These are phyloP conservation scores for Yamadazyma paraphyllophila DNA, from an alignment of 805 yeast genomes.

Conservation along the genomic window DNA sequence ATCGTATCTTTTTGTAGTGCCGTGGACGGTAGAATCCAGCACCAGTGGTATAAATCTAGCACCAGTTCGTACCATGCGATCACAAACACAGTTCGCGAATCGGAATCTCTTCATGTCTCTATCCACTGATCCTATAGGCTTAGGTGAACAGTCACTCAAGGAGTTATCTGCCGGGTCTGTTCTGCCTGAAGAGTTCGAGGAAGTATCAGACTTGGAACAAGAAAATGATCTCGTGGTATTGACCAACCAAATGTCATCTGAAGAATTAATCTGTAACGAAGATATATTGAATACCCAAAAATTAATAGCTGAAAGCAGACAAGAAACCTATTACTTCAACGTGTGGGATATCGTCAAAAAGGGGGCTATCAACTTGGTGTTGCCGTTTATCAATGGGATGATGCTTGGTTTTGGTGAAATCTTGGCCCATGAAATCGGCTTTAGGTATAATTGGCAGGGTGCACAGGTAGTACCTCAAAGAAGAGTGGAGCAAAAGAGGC, in stretches of 20 bases:
- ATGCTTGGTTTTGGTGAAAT: conserved; percentile 97
- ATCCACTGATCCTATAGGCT: background rate
- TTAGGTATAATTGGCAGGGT: conserved; percentile 71
- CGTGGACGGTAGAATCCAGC: too few species aligned
- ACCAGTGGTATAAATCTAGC: too few species aligned
- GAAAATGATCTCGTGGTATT: conserved; percentile 22
- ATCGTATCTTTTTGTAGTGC: too few species aligned
- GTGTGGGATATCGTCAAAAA: conserved; percentile 43
- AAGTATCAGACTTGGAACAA: conserved; percentile 15
- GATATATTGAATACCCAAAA: conserved; percentile 29
- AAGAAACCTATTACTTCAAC: conserved; percentile 16
- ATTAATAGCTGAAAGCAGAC: conserved; percentile 13
- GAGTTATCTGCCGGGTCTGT: background rate
- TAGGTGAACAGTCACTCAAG: conserved; percentile 3
- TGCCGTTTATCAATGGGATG: conserved; percentile 90
- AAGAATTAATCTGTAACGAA: conserved; percentile 26
- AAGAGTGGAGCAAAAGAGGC: conserved; percentile 24
- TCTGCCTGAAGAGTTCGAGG: conserved; percentile 4
- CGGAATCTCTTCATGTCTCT: background rate
- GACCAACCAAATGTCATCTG: conserved; percentile 28
- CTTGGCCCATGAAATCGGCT: conserved; percentile 88
- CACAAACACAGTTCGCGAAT: background rate
- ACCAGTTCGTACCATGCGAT: too few species aligned
- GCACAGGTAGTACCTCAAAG: conserved; percentile 54
- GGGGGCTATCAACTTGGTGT: conserved; percentile 69